A percentile compares a stretch with the other conserved stretches of the same genome.
These are phyloP conservation scores for Aspergillus pseudonomiae DNA, from an alignment of 2,329 filamentous ascomycete genomes.

Conservation along the genomic window DNA sequence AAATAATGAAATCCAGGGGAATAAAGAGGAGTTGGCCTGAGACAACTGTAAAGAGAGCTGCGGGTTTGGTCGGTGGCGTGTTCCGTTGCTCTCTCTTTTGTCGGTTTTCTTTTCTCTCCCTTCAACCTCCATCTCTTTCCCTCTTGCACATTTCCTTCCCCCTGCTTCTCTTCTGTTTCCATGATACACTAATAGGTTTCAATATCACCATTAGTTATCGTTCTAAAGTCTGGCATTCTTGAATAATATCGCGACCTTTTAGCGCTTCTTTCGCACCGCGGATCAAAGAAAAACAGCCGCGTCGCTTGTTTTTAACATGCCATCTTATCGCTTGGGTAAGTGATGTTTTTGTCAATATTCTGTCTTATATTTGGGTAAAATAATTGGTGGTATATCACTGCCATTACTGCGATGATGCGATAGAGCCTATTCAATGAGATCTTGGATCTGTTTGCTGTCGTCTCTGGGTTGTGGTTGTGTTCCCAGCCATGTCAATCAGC, in stretches of 20 bases:
- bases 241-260: background rate
- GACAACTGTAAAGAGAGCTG: conserved; percentile 10
- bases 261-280: conserved; percentile 8
- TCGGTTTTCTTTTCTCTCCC: conserved; percentile 14
- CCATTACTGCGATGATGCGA: background rate
- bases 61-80: conserved; percentile 27
- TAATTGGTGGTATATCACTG: background rate
- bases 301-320: conserved; percentile 12
- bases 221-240: background rate
- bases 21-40: background rate
- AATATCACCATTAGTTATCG: no score
- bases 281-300: background rate
- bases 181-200: background rate
- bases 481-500: background rate
- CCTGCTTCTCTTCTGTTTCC: conserved; percentile 4
- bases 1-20: background rate
- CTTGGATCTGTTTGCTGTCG: background rate
- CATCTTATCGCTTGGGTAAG: conserved; percentile 22
- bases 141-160: background rate
- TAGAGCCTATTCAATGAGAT: background rate
- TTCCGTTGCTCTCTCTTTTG: conserved; percentile 21
- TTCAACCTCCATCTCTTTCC: conserved; percentile 6
- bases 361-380: background rate
- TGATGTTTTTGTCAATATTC: background rate
- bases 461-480: background rate